Conservation (phyloP, 805 yeast genomes). For the Hanseniaspora occidentalis region DNA sequence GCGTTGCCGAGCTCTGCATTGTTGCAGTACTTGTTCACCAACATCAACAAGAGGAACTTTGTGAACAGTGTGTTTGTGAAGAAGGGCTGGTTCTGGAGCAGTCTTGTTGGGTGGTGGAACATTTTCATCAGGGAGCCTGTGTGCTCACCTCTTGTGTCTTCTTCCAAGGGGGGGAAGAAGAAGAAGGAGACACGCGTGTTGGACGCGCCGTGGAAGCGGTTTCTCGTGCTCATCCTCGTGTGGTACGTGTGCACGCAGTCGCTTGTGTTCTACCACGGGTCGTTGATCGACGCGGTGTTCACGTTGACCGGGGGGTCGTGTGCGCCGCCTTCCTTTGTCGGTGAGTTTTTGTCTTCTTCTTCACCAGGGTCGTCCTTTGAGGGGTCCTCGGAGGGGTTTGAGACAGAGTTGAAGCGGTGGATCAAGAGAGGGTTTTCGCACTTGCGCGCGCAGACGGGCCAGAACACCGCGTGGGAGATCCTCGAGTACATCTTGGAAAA, state of each 20-base stretch:
- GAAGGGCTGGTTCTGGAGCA: slow-evolving; percentile 89
- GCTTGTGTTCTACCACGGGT: slow-evolving; percentile 63
- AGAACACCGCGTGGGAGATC: not conserved
- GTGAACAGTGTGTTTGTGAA: slow-evolving; percentile 71
- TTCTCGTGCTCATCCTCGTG: slow-evolving; percentile 50
- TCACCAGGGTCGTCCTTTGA: no score
- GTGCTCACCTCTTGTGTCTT: no score
- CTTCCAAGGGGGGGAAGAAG: no score
- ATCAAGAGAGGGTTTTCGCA: not conserved
- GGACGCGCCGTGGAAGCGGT: slow-evolving; percentile 29
- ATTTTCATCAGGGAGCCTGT: slow-evolving; percentile 5
- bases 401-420: not conserved
- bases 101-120: slow-evolving; percentile 26
- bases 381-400: no score
- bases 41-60: slow-evolving; percentile 9
- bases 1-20: not conserved
- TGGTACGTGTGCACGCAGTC: slow-evolving; percentile 76
- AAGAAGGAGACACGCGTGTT: no score
- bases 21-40: not conserved
- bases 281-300: slow-evolving; percentile 82
- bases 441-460: not conserved
- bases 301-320: slow-evolving; percentile 77
- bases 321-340: slow-evolving; percentile 1
- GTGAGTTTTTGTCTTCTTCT: not conserved
- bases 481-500: not conserved